Conservation (phyloP, 2,329 filamentous ascomycete genomes). For the Xylariaceae sp. region DNA sequence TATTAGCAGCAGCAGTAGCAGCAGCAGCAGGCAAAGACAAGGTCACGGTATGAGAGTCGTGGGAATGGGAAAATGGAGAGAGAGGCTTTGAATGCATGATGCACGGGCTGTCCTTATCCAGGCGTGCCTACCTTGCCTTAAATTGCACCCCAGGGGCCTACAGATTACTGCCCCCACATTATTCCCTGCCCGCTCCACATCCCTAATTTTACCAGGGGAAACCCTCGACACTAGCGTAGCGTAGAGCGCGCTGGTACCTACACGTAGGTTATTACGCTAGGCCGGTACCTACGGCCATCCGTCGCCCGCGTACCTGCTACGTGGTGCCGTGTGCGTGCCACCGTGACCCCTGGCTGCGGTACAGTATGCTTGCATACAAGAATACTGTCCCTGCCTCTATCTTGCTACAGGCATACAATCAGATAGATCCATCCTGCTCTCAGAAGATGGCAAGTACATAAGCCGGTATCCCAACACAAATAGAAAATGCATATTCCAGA, state of each 20-base stretch:
- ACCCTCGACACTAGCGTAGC: background rate
- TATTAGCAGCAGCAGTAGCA: too few species aligned
- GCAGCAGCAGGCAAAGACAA: too few species aligned
- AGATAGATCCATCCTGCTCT: too few species aligned
- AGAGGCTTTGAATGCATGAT: background rate
- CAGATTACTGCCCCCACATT: background rate
- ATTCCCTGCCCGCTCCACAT: background rate
- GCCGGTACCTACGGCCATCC: too few species aligned
- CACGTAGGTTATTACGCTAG: background rate
- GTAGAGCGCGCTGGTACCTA: background rate
- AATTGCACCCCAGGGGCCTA: background rate
- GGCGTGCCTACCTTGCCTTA: background rate
- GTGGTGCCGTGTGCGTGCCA: too few species aligned
- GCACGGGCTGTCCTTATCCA: background rate
- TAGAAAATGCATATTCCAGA: too few species aligned
- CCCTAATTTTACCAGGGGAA: background rate
- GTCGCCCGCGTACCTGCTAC: too few species aligned
- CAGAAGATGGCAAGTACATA: too few species aligned
- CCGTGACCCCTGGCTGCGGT: background rate
- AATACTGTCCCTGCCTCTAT: background rate
- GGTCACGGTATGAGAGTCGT: too few species aligned
- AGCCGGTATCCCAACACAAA: too few species aligned
- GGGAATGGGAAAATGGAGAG: background rate
- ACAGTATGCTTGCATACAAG: background rate
- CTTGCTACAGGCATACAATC: too few species aligned